A percentile compares a stretch with the other conserved stretches of the same genome.
phyloP scores from a whole-genome alignment of 2,329 filamentous ascomycete species.

The Bipolaris zeicola region DNA sequence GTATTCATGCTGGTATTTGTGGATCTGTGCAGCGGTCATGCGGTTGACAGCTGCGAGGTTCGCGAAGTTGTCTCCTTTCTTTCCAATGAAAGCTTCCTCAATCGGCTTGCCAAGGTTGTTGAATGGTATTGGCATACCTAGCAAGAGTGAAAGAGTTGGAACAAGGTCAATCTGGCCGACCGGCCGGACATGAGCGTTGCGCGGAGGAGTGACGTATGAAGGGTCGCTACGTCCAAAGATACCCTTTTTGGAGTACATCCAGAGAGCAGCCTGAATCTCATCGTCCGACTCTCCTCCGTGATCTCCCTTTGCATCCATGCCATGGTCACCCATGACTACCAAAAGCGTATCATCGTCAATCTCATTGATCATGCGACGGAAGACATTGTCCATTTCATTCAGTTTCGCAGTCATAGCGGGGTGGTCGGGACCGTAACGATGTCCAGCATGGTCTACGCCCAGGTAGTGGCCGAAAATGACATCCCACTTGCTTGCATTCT shows the following conservation, averaged over 20 bases:
- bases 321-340: constrained; percentile 98
- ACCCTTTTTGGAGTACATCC: constrained; percentile 95
- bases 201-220: constrained; percentile 62
- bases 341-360: constrained; percentile 87
- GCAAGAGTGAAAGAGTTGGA: constrained; percentile 82
- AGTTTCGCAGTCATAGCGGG: constrained; percentile 89
- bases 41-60: constrained; percentile 79
- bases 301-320: constrained; percentile 96
- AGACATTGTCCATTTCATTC: constrained; percentile 84
- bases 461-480: constrained; percentile 93
- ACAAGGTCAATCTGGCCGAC: constrained; percentile 90
- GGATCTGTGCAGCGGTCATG: constrained; percentile 81
- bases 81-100: constrained; percentile 85
- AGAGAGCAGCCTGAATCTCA: constrained; percentile 90
- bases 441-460: constrained; percentile 95
- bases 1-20: constrained; percentile 87
- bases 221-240: constrained; percentile 78
- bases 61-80: constrained; percentile 70
- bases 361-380: constrained; percentile 70
- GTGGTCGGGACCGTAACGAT: constrained; percentile 93
- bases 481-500: constrained; percentile 78
- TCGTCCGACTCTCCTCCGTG: constrained; percentile 98
- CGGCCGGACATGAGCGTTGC: constrained; percentile 78
- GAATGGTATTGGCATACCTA: constrained; percentile 92
- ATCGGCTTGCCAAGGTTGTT: constrained; percentile 95